Percentiles rank a stretch among this genome's conserved stretches.
Evolutionary conservation across 139 green algal species (phyloP).

Genomic region (Raphidocelis subcapitata): DNA sequence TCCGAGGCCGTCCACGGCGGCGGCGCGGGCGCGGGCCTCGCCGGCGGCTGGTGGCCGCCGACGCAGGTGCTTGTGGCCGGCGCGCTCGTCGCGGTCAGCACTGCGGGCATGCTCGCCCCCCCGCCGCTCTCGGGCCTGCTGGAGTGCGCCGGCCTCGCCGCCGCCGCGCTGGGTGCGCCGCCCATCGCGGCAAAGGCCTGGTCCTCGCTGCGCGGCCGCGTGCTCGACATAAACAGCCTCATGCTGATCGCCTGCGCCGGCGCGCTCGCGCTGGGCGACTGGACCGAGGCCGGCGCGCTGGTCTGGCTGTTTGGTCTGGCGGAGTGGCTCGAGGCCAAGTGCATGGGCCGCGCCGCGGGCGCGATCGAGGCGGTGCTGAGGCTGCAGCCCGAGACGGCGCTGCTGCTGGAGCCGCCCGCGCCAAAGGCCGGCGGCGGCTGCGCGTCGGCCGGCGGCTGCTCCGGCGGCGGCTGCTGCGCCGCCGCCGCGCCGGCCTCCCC

Average conservation of each 20-base stretch:
- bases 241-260: conserved; percentile 50
- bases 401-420: conserved; percentile 4
- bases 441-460: neutral
- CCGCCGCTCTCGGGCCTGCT: no score
- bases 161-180: neutral
- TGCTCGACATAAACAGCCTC: no score
- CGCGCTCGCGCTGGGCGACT: conserved; percentile 50
- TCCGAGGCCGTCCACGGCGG: no score
- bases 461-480: neutral
- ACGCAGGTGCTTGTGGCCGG: no score
- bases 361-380: conserved; percentile 28
- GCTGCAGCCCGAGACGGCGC: conserved; percentile 41
- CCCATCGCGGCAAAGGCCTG: neutral
- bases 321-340: conserved; percentile 59
- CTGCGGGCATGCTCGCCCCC: no score
- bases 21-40: no score
- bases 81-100: no score
- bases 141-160: no score
- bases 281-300: conserved; percentile 54
- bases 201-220: no score
- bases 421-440: neutral
- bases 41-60: no score
- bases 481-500: neutral
- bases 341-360: conserved; percentile 17
- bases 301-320: conserved; percentile 67